A percentile compares a stretch with the other conserved stretches of the same genome.
Evolutionary conservation across 345 rosid genomes (phyloP).

Genomic region (Pugionium dolabratum): DNA sequence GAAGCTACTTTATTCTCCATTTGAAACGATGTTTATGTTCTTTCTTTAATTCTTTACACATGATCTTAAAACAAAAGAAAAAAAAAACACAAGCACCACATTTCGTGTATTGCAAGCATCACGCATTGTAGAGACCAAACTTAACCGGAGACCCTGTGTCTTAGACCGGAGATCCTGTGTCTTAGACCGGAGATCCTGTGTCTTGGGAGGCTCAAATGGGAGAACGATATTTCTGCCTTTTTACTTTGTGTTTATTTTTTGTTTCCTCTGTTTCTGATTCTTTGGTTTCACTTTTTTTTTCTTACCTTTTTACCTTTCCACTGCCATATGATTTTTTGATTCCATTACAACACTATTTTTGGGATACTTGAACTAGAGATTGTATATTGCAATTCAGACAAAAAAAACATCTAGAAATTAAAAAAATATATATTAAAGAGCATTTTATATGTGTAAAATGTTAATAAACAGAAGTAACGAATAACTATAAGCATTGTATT

Average conservation of each 20-base stretch:
- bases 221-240: conserved; percentile 11
- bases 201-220: conserved; percentile 32
- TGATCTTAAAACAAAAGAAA: background rate
- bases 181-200: conserved; percentile 29
- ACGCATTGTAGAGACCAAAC: conserved; percentile 44
- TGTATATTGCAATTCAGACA: conserved; percentile 1
- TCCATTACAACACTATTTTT: background rate
- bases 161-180: conserved; percentile 31
- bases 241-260: background rate
- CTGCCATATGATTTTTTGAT: background rate
- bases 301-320: background rate
- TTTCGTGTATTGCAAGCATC: conserved; percentile 24
- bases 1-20: background rate
- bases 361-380: background rate
- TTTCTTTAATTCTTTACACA: conserved; percentile 11
- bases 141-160: conserved; percentile 44
- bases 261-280: conserved; percentile 17
- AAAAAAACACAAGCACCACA: background rate
- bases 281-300: conserved; percentile 22
- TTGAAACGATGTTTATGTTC: conserved; percentile 17
- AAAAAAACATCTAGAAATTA: background rate
- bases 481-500: conserved; percentile 28
- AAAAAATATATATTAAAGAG: background rate
- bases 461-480: conserved; percentile 11
- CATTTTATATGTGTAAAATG: conserved; percentile 22